Evolutionary conservation across 202 grass and related monocot genomes (phyloP).

Genomic region (Cymbopogon flexuosus): DNA sequence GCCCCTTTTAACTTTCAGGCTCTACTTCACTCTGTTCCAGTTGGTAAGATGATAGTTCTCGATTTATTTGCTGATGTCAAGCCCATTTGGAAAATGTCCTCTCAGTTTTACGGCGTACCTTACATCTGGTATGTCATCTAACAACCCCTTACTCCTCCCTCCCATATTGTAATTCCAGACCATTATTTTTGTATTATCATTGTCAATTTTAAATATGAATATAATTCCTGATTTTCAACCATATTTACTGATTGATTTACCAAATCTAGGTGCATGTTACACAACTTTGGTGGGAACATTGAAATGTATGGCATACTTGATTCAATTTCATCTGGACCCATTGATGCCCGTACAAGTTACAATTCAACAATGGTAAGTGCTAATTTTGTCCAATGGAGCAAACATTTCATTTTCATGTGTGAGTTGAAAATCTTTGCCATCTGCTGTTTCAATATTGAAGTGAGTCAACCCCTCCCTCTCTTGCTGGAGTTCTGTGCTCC

Average conservation of each 20-base stretch:
- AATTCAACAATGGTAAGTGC: slow-evolving; percentile 84
- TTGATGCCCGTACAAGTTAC: slow-evolving; percentile 63
- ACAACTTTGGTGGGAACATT: slow-evolving; percentile 97
- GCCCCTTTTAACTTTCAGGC: slow-evolving; percentile 47
- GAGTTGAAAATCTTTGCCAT: not conserved
- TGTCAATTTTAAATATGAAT: not conserved
- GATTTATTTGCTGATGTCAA: slow-evolving; percentile 99
- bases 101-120: slow-evolving; percentile 87
- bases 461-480: not conserved
- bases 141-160: not conserved
- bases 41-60: slow-evolving; percentile 96
- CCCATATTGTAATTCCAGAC: not conserved
- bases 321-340: slow-evolving; percentile 75
- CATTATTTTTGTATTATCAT: not conserved
- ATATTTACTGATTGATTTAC: slow-evolving; percentile 1
- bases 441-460: not conserved
- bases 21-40: slow-evolving; percentile 88
- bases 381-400: slow-evolving; percentile 17
- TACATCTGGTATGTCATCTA: slow-evolving; percentile 64
- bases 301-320: slow-evolving; percentile 98
- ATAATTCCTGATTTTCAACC: not conserved
- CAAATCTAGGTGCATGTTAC: slow-evolving; percentile 86
- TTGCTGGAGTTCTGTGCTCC: not conserved
- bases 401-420: slow-evolving; percentile 10
- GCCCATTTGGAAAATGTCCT: slow-evolving; percentile 85